Percentiles rank a stretch among this genome's conserved stretches.
These are phyloP conservation scores for Ganoderma leucocontextum DNA, from an alignment of 1,284 basidiomycete genomes.

Conservation along the genomic window DNA sequence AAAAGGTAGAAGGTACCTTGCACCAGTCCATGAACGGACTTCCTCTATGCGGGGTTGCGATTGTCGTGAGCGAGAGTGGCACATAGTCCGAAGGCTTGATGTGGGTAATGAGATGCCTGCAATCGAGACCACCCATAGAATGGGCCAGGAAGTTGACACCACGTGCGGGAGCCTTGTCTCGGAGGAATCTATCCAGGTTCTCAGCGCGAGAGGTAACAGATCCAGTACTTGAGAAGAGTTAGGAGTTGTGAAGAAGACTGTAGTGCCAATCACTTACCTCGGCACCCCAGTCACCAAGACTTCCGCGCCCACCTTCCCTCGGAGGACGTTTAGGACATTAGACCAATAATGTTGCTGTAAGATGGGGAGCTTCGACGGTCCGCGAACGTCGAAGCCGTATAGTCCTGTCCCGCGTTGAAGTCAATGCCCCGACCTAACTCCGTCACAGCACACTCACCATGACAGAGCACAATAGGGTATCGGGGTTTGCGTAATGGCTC, in stretches of 20 bases:
- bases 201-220: conserved; percentile 88
- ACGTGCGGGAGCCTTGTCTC: conserved; percentile 70
- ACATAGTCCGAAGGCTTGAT: conserved; percentile 85
- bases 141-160: conserved; percentile 95
- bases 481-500: conserved; percentile 83
- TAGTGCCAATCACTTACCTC: conserved; percentile 60
- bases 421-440: conserved; percentile 21
- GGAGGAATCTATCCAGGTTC: conserved; percentile 80
- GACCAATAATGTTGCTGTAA: conserved; percentile 96
- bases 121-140: conserved; percentile 98
- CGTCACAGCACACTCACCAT: conserved; percentile 67
- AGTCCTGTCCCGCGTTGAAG: conserved; percentile 62
- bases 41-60: conserved; percentile 95
- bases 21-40: conserved; percentile 99
- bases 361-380: conserved; percentile 78
- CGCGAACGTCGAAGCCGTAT: conserved; percentile 93
- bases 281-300: conserved; percentile 97
- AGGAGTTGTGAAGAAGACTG: background rate
- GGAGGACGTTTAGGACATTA: conserved; percentile 85
- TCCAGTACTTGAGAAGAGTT: conserved; percentile 74
- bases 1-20: conserved; percentile 58
- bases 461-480: conserved; percentile 93
- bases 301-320: conserved; percentile 87
- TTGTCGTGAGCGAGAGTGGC: conserved; percentile 88
- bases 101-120: conserved; percentile 89